Conservation (phyloP, 208 protist genomes). For the Trypanosoma vivax region DNA sequence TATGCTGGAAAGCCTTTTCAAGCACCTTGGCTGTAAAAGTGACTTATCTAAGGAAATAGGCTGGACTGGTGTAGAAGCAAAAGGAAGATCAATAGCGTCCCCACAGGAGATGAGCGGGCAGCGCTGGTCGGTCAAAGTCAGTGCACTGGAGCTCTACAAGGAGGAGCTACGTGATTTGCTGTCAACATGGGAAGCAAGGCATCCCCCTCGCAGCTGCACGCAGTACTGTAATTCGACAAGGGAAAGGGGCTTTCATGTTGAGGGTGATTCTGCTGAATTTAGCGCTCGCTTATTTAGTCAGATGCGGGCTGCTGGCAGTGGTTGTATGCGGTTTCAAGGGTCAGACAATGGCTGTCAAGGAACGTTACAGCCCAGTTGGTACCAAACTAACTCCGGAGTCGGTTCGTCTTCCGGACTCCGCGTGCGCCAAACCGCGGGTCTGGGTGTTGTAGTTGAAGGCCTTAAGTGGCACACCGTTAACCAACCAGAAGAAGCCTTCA, state of each 20-base stretch:
- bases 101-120: background rate
- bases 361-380: too few relatives aligned
- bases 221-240: background rate
- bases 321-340: too few relatives aligned
- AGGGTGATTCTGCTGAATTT: too few relatives aligned
- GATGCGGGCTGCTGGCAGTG: too few relatives aligned
- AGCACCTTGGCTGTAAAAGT: background rate
- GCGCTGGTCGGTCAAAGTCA: constrained; percentile 31
- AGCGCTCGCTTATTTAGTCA: too few relatives aligned
- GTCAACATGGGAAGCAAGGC: too few relatives aligned
- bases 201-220: too few relatives aligned
- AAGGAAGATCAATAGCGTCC: too few relatives aligned
- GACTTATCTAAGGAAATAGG: too few relatives aligned
- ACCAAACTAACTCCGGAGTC: background rate
- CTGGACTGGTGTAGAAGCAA: too few relatives aligned
- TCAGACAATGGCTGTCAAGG: too few relatives aligned
- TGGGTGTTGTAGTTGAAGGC: constrained; percentile 36
- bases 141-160: constrained; percentile 74
- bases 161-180: constrained; percentile 72
- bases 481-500: constrained; percentile 32
- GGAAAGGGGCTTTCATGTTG: too few relatives aligned
- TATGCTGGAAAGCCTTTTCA: constrained; percentile 10
- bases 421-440: constrained; percentile 7
- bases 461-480: constrained; percentile 34
- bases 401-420: background rate